Evolutionary conservation across 805 yeast species (phyloP).

Genomic region (Hanseniaspora lindneri): DNA sequence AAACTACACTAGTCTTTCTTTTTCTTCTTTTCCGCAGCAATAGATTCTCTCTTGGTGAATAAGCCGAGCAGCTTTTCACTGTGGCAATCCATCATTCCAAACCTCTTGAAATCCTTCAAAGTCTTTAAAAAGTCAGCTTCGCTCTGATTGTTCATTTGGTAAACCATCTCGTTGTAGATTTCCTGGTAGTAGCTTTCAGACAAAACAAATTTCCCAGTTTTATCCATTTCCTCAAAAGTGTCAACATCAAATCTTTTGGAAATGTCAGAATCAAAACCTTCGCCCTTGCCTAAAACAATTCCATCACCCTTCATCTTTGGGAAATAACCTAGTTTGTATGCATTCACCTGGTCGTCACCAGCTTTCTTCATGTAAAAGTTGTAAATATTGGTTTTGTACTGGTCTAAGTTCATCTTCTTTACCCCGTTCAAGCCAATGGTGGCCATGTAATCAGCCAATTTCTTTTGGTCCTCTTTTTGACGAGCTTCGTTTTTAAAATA

Average conservation of each 20-base stretch:
- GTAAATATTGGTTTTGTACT: slow-evolving; percentile 59
- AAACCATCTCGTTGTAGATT: slow-evolving; percentile 33
- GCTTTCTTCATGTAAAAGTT: slow-evolving; percentile 47
- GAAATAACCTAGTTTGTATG: slow-evolving; percentile 62
- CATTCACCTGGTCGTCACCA: slow-evolving; percentile 63
- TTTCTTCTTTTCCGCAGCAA: slow-evolving; percentile 19
- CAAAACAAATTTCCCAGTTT: slow-evolving; percentile 39
- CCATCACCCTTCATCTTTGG: slow-evolving; percentile 48
- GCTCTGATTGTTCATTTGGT: slow-evolving; percentile 27
- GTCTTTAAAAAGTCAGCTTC: slow-evolving; percentile 30
- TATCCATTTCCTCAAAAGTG: slow-evolving; percentile 32
- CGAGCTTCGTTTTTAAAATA: slow-evolving; percentile 29
- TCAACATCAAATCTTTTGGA: slow-evolving; percentile 28
- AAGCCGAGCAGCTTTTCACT: slow-evolving; percentile 24
- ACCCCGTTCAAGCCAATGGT: slow-evolving; percentile 92
- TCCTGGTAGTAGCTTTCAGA: slow-evolving; percentile 44
- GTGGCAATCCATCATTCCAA: slow-evolving; percentile 46
- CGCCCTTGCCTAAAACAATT: slow-evolving; percentile 54
- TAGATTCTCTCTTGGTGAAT: slow-evolving; percentile 5
- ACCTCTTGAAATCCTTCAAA: slow-evolving; percentile 55
- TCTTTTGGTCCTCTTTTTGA: slow-evolving; percentile 27
- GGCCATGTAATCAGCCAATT: slow-evolving; percentile 31
- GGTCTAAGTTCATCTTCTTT: slow-evolving; percentile 55
- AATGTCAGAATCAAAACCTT: slow-evolving; percentile 63
- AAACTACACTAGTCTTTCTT: slow-evolving; percentile 16